Conservation (phyloP, 129 eudicot species). For the Heracleum sosnowskyi region DNA sequence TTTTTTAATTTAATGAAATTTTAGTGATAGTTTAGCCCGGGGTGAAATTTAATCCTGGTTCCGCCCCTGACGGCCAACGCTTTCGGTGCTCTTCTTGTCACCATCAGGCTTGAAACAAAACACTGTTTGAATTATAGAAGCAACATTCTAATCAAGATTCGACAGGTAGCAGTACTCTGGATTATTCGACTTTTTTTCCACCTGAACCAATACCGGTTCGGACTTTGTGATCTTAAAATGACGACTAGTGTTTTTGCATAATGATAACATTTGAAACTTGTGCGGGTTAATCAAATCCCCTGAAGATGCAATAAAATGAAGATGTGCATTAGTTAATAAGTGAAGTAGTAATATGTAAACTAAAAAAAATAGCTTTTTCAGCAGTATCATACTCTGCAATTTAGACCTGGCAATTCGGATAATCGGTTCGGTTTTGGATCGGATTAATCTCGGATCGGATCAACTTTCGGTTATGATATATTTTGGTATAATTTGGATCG, state of each 20-base stretch:
- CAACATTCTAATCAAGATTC: conserved; percentile 30
- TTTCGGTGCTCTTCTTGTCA: conserved; percentile 19
- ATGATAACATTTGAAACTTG: not conserved
- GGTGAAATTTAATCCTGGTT: no score
- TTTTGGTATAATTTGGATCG: no score
- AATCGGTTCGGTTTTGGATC: no score
- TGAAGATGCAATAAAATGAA: not conserved
- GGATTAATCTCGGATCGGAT: no score
- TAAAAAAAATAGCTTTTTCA: not conserved
- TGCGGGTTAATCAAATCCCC: not conserved
- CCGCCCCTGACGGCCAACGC: conserved; percentile 9
- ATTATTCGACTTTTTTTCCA: conserved; percentile 14
- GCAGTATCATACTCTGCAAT: no score
- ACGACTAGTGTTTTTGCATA: not conserved
- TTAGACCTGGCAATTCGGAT: no score
- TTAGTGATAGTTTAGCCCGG: no score
- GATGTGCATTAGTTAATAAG: not conserved
- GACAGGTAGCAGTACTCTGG: conserved; percentile 20
- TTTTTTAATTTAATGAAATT: no score
- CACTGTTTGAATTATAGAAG: conserved; percentile 19
- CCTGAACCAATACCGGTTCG: not conserved
- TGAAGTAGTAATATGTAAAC: not conserved
- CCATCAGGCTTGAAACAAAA: conserved; percentile 18
- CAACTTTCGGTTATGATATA: no score
- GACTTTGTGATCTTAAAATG: not conserved